Base-by-base conservation (phyloP, 305 asterid genomes). In the Plantago coronopus region DNA sequence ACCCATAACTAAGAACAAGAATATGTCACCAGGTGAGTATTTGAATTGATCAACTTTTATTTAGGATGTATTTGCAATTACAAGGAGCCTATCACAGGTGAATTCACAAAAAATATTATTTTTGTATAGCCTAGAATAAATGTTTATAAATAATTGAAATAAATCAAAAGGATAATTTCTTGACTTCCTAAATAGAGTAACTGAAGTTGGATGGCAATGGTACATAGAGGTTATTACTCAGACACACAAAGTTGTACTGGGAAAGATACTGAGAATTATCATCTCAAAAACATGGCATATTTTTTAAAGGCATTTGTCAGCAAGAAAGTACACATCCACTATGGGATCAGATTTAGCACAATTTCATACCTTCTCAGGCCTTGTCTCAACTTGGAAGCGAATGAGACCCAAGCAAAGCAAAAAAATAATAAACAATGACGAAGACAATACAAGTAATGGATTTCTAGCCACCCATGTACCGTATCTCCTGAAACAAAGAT, bases 401-500 rank as follows among this genome's bases (percentile, higher is more conserved):
- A 90, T 74, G 63, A 94, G 86, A 69, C 99, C 97, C 54, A 94
- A 73, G 84, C 96, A 89, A 68, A 94, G 95, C 73, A 84, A 71
- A 61, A 86, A 79, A 74, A 90, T 88, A 37, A 88, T 55, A 59
- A 72, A 79, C 74, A 90, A 68, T 9, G 99, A 94, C 4, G 89
- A 85, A 72, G 90, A 90, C 76, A 94, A 69, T 37, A 94, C 95
- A 63, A 87, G 90, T 60, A 71, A 37, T 20, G 97, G 96, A 81
- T 90, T 81, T 80, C 99, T 85, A 51, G 99, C 99, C 72, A 94
- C 99, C 96, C 95, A 87, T 62, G 97, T 90, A 57, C 99, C 99
- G 54, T 94, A 94, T 81, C 79, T 80, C 97, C 99, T 94, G 94
- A 70, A 74, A 75, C 5, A 65, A 46, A 62, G 63, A 70, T 63